These are phyloP conservation scores for Blastomyces parvus DNA, from an alignment of 2,329 filamentous ascomycete species.

Conservation along the genomic window DNA sequence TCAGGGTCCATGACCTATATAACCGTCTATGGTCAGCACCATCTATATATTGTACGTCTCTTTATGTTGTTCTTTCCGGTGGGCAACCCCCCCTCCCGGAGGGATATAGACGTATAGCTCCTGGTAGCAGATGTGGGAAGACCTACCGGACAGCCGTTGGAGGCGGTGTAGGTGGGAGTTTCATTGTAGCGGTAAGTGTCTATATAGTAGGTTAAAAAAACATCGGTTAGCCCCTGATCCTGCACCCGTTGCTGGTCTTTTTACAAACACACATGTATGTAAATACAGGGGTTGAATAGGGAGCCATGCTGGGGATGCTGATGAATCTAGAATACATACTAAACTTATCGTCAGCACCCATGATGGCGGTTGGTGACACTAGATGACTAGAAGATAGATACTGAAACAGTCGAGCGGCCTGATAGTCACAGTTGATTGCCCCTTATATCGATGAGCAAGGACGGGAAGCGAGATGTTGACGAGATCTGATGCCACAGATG, in stretches of 20 bases:
- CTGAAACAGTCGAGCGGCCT: not conserved
- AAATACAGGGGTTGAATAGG: not conserved
- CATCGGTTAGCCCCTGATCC: not conserved
- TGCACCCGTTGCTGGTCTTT: slow-evolving; percentile 2
- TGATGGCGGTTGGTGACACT: slow-evolving; percentile 17
- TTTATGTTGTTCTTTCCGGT: not conserved
- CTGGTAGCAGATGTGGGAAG: not conserved
- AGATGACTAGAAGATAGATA: not conserved
- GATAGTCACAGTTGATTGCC: not conserved
- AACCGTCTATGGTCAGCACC: not conserved
- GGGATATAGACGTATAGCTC: slow-evolving; percentile 3
- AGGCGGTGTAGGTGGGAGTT: slow-evolving; percentile 50
- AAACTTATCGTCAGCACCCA: slow-evolving; percentile 30
- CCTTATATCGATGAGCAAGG: not conserved
- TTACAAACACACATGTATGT: not conserved
- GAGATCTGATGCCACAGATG: not conserved
- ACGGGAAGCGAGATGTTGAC: not conserved
- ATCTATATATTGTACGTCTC: not conserved
- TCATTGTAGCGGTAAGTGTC: slow-evolving; percentile 46
- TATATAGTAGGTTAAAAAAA: slow-evolving; percentile 14
- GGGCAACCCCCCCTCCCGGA: not conserved
- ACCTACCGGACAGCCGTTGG: slow-evolving; percentile 46
- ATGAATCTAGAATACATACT: slow-evolving; percentile 21
- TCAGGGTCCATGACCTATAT: slow-evolving; percentile 43
- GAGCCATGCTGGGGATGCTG: not conserved